Conservation (phyloP, 768 basidiomycete genomes). For the Ramaria rubella region DNA sequence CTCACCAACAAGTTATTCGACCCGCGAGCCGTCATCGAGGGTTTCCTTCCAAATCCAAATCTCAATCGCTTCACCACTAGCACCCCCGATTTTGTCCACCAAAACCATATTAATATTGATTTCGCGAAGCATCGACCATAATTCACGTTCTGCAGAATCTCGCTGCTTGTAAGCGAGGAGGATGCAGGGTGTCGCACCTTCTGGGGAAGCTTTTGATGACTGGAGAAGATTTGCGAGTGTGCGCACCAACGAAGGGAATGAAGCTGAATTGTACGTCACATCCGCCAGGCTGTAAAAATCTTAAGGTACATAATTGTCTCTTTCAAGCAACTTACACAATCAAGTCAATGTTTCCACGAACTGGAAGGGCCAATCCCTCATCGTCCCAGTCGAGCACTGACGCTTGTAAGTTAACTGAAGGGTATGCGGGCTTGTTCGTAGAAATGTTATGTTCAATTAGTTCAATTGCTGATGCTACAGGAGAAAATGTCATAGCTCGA, state of each 20-base stretch:
- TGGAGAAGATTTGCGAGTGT: constrained; percentile 51
- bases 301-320: background rate
- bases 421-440: constrained; percentile 31
- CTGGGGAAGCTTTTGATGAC: constrained; percentile 21
- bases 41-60: constrained; percentile 50
- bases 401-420: constrained; percentile 27
- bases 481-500: background rate
- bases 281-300: constrained; percentile 71
- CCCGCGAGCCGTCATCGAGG: background rate
- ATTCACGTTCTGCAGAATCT: constrained; percentile 61
- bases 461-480: constrained; percentile 82
- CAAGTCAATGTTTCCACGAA: constrained; percentile 41
- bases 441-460: constrained; percentile 67
- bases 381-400: constrained; percentile 73
- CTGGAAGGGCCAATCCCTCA: constrained; percentile 41
- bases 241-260: constrained; percentile 70
- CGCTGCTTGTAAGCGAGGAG: constrained; percentile 85
- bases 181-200: constrained; percentile 33
- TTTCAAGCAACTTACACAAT: constrained; percentile 51
- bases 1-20: no score
- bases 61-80: constrained; percentile 59
- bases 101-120: constrained; percentile 51
- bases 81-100: constrained; percentile 50
- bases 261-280: constrained; percentile 84
- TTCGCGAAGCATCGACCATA: constrained; percentile 58